A percentile compares a stretch with the other conserved stretches of the same genome.
These are phyloP conservation scores for Luffa aegyptiaca DNA, from an alignment of 306 rosid genomes.

Conservation along the genomic window DNA sequence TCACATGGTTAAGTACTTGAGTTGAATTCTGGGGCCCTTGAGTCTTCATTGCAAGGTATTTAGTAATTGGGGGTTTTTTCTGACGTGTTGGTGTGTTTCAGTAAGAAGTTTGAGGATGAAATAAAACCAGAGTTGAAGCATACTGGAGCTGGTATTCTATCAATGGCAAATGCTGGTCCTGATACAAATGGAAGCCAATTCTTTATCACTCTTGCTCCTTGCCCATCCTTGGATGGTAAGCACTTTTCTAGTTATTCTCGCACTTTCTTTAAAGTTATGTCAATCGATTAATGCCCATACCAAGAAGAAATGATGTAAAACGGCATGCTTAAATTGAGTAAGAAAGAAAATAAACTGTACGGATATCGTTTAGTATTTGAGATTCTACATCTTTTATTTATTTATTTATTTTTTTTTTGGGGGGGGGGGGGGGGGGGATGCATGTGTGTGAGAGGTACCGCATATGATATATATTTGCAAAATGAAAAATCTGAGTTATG, in stretches of 20 bases:
- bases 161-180: conserved; percentile 98
- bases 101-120: conserved; percentile 88
- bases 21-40: not conserved
- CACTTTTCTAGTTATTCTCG: not conserved
- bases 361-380: not conserved
- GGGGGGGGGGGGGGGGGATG: too few species aligned
- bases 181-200: conserved; percentile 94
- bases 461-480: not conserved
- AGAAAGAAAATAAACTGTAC: not conserved
- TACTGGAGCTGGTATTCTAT: conserved; percentile 95
- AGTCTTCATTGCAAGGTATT: not conserved
- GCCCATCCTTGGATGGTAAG: conserved; percentile 92
- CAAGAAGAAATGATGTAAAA: not conserved
- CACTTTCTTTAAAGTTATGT: not conserved
- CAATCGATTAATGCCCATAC: not conserved
- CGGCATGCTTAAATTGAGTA: not conserved
- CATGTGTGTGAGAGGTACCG: not conserved
- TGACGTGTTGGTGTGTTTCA: conserved; percentile 12
- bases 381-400: not conserved
- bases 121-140: conserved; percentile 84
- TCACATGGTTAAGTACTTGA: not conserved
- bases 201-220: conserved; percentile 88
- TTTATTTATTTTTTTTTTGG: too few species aligned
- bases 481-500: not conserved
- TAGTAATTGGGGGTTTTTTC: not conserved